Base-by-base conservation (phyloP, 1,139 yeast species). In the Suhomyces anneliseae region DNA sequence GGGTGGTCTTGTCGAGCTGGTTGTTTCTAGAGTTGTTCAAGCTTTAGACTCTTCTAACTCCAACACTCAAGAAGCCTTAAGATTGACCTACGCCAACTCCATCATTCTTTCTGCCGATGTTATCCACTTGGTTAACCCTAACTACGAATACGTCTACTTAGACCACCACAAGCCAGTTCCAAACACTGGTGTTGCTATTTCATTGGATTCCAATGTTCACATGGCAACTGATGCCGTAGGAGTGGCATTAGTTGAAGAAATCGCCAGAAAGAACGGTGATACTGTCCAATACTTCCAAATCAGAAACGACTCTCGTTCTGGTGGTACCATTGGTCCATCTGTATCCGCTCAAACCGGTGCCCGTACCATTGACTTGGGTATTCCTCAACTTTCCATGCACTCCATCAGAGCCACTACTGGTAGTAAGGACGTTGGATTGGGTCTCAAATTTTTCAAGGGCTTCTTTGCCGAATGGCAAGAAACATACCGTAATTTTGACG, bases 191-290 rank as follows among this genome's bases (percentile, higher is more conserved):
- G 67, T 88, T 45, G 74, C 89, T 1, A 64, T 89, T 31, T 78
- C 89, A 7, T 70, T 83, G 55, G 96, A 89, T 65, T 80, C 95
- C 33, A 86, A 88, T 60, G 89, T 83, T 24, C 86, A 85, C 62
- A 85, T 88, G 80, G 87, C 92, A 38, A 87, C 95, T 12, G 96
- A 89, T 62, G 75, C 83, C 4, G 81, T 82, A 33, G 88, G 92
- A 10, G 68, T 78, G 39, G 84, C 90, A 0, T 69, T 89, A 42
- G 74, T 83, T 38, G 84, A 84, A 58, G 83, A 84, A 54, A 68
- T 89, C 55, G 90, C 89, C 6, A 68, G 76, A 40, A 60, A 71
- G 47, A 82, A 87, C 50, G 85, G 74, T 43, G 87, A 87, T 55
- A 68, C 68, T 43, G 54, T 88, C 29, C 96, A 89, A 65, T 80